Conservation (phyloP, 371 early-diverging fungal species). For the Rhizopus arrhizus region DNA sequence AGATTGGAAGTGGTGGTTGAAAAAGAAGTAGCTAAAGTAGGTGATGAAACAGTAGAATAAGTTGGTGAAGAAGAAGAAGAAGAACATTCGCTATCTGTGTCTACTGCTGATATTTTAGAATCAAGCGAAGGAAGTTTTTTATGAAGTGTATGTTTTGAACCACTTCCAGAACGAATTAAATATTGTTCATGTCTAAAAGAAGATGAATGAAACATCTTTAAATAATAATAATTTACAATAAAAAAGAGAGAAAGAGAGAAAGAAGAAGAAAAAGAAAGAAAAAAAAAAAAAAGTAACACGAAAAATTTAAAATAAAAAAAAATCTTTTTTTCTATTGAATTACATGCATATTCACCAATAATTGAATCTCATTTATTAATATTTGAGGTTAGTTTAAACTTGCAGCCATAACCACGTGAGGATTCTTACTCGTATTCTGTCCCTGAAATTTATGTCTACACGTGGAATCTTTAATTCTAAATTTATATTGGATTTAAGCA, state of each 20-base stretch:
- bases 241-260: neutral
- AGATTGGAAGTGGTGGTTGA: neutral
- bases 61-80: slow-evolving; percentile 41
- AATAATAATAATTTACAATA: neutral
- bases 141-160: slow-evolving; percentile 22
- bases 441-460: too few species aligned
- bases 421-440: too few species aligned
- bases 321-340: neutral
- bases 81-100: slow-evolving; percentile 46
- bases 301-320: neutral
- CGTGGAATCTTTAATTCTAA: too few species aligned
- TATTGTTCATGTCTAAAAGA: slow-evolving; percentile 47
- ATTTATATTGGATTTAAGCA: too few species aligned
- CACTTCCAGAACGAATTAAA: slow-evolving; percentile 25
- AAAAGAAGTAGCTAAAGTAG: slow-evolving; percentile 1
- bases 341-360: neutral
- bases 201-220: slow-evolving; percentile 49
- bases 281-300: slow-evolving; percentile 2
- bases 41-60: slow-evolving; percentile 2
- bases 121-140: slow-evolving; percentile 36
- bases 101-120: slow-evolving; percentile 36
- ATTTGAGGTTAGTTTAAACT: too few species aligned
- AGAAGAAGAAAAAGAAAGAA: slow-evolving; percentile 1
- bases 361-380: neutral
- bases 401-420: too few species aligned